These are phyloP conservation scores for Globisporangium mamillatum DNA, from an alignment of 352 stramenopile species.

Conservation along the genomic window DNA sequence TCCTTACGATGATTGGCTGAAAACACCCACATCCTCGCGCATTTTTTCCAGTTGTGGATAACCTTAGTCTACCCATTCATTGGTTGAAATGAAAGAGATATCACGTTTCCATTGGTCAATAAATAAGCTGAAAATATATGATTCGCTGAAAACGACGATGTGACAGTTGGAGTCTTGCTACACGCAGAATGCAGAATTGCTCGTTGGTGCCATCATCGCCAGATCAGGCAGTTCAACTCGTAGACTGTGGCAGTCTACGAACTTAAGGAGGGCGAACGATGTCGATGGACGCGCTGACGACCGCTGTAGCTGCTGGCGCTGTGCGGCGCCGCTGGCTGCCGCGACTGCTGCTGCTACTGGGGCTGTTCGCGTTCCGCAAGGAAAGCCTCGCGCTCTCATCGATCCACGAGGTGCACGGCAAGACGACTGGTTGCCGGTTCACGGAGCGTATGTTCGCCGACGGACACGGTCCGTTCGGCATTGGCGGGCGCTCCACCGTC, in stretches of 20 bases:
- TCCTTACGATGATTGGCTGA: slow-evolving; percentile 6
- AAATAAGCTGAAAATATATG: neutral
- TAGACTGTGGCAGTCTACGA: neutral
- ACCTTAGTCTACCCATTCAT: neutral
- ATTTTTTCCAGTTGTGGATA: neutral
- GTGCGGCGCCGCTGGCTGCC: slow-evolving; percentile 16
- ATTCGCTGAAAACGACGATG: slow-evolving; percentile 30
- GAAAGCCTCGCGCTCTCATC: slow-evolving; percentile 39
- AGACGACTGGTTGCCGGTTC: slow-evolving; percentile 56
- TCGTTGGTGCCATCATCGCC: neutral
- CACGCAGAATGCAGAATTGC: neutral
- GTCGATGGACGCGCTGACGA: neutral
- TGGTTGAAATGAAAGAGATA: neutral
- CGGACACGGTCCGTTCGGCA: slow-evolving; percentile 45
- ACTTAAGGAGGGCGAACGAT: neutral
- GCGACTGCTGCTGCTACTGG: slow-evolving; percentile 28
- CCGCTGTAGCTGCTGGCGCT: neutral
- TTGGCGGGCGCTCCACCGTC: slow-evolving; percentile 46
- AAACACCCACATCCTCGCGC: slow-evolving; percentile 2
- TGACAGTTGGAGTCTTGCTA: slow-evolving; percentile 24
- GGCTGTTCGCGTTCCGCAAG: slow-evolving; percentile 23
- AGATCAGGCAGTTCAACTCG: neutral
- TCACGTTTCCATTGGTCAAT: slow-evolving; percentile 19
- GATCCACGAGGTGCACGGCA: slow-evolving; percentile 57
- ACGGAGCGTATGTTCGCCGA: slow-evolving; percentile 84